A percentile compares a stretch with the other conserved stretches of the same genome.
These are phyloP conservation scores for Allium sativum DNA, from an alignment of 106 monocot species.

Conservation along the genomic window DNA sequence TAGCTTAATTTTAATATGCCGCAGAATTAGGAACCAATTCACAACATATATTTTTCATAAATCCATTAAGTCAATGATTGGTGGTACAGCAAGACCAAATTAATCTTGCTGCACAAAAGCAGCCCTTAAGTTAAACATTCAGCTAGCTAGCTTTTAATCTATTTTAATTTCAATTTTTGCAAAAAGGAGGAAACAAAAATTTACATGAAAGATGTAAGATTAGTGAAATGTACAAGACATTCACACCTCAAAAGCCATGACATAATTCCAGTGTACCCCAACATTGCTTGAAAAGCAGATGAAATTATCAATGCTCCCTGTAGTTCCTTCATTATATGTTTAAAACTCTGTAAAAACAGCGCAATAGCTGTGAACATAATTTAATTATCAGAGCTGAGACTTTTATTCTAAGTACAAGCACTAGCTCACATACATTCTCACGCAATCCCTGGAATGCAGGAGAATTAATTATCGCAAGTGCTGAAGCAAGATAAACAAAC, in stretches of 20 bases:
- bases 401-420: neutral
- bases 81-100: too few species aligned
- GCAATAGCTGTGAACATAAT: neutral
- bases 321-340: constrained; percentile 94
- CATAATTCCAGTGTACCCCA: constrained; percentile 83
- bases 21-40: too few species aligned
- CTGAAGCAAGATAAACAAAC: constrained; percentile 87
- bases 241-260: constrained; percentile 64
- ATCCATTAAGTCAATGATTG: too few species aligned
- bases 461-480: constrained; percentile 74
- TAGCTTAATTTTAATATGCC: too few species aligned
- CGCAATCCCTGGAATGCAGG: constrained; percentile 58
- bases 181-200: too few species aligned
- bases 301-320: constrained; percentile 93
- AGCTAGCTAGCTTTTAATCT: too few species aligned
- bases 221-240: neutral
- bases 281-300: constrained; percentile 75
- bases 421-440: constrained; percentile 52
- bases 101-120: too few species aligned
- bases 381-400: neutral
- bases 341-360: constrained; percentile 64
- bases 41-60: too few species aligned
- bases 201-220: neutral
- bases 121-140: too few species aligned
- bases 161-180: too few species aligned